Evolutionary conservation across 768 basidiomycete species (phyloP).

Genomic region (Dendrothele bispora): DNA sequence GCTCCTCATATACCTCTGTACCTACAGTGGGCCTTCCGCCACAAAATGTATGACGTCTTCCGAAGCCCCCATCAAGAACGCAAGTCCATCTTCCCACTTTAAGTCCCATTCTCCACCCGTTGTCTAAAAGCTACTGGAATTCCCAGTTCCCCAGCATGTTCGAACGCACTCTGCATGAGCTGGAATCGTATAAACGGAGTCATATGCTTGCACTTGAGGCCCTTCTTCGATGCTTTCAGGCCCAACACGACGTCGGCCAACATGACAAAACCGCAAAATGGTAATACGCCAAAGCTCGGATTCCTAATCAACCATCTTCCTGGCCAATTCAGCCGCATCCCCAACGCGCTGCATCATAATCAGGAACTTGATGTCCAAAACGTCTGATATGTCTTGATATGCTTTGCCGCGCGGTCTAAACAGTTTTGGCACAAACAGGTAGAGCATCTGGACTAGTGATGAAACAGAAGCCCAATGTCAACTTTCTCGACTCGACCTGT

Average conservation of each 20-base stretch:
- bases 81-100: conserved; percentile 59
- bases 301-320: conserved; percentile 49
- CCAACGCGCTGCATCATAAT: conserved; percentile 49
- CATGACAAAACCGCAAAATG: conserved; percentile 61
- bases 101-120: conserved; percentile 12
- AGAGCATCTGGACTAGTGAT: conserved; percentile 56
- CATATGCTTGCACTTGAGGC: conserved; percentile 52
- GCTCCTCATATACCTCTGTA: conserved; percentile 58
- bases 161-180: conserved; percentile 59
- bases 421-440: conserved; percentile 56
- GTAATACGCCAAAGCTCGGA: conserved; percentile 60
- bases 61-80: conserved; percentile 56
- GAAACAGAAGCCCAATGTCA: conserved; percentile 58
- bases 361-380: conserved; percentile 60
- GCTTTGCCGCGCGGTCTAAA: conserved; percentile 46
- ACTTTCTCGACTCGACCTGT: conserved; percentile 41
- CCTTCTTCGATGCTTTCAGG: conserved; percentile 63
- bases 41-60: conserved; percentile 61
- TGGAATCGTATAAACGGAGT: conserved; percentile 57
- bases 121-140: conserved; percentile 20
- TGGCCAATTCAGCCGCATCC: conserved; percentile 48
- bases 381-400: conserved; percentile 51
- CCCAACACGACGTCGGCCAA: conserved; percentile 46
- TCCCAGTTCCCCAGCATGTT: conserved; percentile 59
- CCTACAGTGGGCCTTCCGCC: conserved; percentile 56